phyloP scores from a whole-genome alignment of 2,329 filamentous ascomycete species.

The Alternaria hordeiaustralica region DNA sequence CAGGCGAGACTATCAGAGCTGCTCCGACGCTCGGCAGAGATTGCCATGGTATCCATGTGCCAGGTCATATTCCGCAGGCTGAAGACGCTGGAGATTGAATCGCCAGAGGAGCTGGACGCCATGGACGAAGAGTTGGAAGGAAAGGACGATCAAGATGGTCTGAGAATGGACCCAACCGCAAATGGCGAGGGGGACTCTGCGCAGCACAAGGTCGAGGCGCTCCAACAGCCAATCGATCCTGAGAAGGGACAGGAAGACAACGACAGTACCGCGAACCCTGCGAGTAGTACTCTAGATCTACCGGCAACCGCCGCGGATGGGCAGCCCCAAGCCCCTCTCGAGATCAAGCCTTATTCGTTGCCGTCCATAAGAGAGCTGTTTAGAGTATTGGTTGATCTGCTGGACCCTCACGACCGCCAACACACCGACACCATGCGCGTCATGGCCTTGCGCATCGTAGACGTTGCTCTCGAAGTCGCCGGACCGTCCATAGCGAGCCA shows the following conservation, averaged over 20 bases:
- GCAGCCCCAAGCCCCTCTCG: conserved; percentile 56
- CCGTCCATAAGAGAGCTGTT: conserved; percentile 95
- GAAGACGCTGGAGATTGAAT: conserved; percentile 82
- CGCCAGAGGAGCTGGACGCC: conserved; percentile 69
- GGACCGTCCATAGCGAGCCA: conserved; percentile 94
- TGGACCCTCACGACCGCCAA: conserved; percentile 90
- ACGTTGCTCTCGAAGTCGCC: conserved; percentile 94
- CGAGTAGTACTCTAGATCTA: conserved; percentile 53
- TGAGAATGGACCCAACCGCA: conserved; percentile 84
- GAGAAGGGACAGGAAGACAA: conserved; percentile 46
- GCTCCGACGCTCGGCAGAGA: conserved; percentile 87
- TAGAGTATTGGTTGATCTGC: conserved; percentile 86
- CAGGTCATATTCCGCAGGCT: conserved; percentile 96
- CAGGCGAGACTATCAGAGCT: conserved; percentile 91
- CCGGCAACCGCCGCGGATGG: conserved; percentile 47
- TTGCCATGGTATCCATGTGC: conserved; percentile 98
- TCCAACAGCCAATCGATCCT: conserved; percentile 39
- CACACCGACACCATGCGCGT: conserved; percentile 95
- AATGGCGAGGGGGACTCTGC: conserved; percentile 64
- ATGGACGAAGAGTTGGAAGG: conserved; percentile 71
- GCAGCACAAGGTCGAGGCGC: conserved; percentile 44
- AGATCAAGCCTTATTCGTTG: conserved; percentile 86
- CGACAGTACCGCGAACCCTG: conserved; percentile 48
- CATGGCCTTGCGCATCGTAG: conserved; percentile 96
- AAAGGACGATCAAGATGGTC: conserved; percentile 67